A percentile compares a stretch with the other conserved stretches of the same genome.
phyloP scores from a whole-genome alignment of 2,329 filamentous ascomycete species.

The Sporothrix globosa region DNA sequence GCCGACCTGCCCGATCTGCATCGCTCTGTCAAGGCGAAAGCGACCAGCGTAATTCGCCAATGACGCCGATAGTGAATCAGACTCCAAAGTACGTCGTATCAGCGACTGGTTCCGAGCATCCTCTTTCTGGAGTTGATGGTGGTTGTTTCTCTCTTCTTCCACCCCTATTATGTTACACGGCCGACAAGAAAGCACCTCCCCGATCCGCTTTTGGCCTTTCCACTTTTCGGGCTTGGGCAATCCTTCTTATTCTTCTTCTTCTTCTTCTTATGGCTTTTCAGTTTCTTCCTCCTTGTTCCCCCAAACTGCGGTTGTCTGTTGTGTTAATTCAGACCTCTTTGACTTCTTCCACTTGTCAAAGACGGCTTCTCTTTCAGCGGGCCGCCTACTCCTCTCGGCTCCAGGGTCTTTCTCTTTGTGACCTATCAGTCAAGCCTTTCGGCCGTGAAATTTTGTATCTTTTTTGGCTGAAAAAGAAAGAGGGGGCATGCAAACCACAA shows the following conservation, averaged over 20 bases:
- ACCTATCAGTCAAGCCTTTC: not conserved
- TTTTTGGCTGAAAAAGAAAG: not conserved
- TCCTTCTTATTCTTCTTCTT: not conserved
- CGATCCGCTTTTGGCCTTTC: too few relatives aligned
- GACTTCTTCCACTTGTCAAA: conserved; percentile 7
- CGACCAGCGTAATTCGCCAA: conserved; percentile 16
- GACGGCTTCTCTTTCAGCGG: conserved; percentile 8
- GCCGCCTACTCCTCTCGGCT: not conserved
- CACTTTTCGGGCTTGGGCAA: too few relatives aligned
- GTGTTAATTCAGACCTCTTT: not conserved
- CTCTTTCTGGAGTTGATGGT: conserved; percentile 1
- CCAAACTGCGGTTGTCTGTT: not conserved
- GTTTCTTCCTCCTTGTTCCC: not conserved
- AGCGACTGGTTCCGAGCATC: too few relatives aligned
- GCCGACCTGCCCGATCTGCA: not conserved
- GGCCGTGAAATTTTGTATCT: conserved; percentile 2
- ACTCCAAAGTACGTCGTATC: too few relatives aligned
- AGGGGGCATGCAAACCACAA: not conserved
- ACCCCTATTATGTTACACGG: too few relatives aligned
- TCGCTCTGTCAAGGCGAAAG: not conserved
- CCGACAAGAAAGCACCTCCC: too few relatives aligned
- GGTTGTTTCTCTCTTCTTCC: not conserved
- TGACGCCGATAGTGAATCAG: not conserved
- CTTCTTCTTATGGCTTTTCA: not conserved
- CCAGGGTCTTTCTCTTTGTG: not conserved